Percentiles rank a stretch among this genome's conserved stretches.
phyloP scores from a whole-genome alignment of 1,139 yeast genomes.

The Wickerhamomyces sp. region DNA sequence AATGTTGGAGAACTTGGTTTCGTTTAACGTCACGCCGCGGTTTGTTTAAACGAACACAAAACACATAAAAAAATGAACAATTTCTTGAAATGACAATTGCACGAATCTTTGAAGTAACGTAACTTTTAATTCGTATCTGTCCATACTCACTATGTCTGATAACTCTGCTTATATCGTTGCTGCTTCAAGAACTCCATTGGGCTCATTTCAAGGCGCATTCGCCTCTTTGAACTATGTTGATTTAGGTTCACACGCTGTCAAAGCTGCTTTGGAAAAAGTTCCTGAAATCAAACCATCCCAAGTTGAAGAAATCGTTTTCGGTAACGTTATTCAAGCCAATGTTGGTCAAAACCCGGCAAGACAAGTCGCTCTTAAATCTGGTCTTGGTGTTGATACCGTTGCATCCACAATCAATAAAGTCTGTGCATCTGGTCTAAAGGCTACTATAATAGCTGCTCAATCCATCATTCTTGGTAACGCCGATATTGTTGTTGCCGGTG shows the following conservation, averaged over 20 bases:
- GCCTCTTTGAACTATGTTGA: slow-evolving; percentile 74
- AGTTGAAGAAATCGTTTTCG: slow-evolving; percentile 88
- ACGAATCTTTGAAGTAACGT: too few species aligned
- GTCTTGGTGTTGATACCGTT: slow-evolving; percentile 69
- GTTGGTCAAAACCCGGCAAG: slow-evolving; percentile 98
- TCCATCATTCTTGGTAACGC: slow-evolving; percentile 84
- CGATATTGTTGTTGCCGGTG: slow-evolving; percentile 92
- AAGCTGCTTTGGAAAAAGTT: slow-evolving; percentile 77
- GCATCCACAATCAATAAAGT: slow-evolving; percentile 94
- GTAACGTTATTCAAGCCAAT: slow-evolving; percentile 89
- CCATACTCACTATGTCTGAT: slow-evolving; percentile 26
- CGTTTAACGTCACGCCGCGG: too few species aligned
- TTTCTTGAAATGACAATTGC: too few species aligned
- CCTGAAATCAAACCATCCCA: slow-evolving; percentile 73
- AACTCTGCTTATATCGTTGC: slow-evolving; percentile 80
- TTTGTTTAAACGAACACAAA: too few species aligned
- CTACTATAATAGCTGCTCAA: slow-evolving; percentile 87
- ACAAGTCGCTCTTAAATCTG: slow-evolving; percentile 92
- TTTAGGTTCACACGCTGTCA: slow-evolving; percentile 88
- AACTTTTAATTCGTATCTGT: too few species aligned
- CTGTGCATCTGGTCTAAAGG: slow-evolving; percentile 95
- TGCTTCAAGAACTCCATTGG: slow-evolving; percentile 91
- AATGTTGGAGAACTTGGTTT: too few species aligned
- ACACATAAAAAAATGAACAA: too few species aligned
- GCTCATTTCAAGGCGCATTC: slow-evolving; percentile 83